Evolutionary conservation across 2,329 filamentous ascomycete genomes (phyloP), one percentile per base, ranked within the genome.

Genomic region (Cadophora sp.): DNA sequence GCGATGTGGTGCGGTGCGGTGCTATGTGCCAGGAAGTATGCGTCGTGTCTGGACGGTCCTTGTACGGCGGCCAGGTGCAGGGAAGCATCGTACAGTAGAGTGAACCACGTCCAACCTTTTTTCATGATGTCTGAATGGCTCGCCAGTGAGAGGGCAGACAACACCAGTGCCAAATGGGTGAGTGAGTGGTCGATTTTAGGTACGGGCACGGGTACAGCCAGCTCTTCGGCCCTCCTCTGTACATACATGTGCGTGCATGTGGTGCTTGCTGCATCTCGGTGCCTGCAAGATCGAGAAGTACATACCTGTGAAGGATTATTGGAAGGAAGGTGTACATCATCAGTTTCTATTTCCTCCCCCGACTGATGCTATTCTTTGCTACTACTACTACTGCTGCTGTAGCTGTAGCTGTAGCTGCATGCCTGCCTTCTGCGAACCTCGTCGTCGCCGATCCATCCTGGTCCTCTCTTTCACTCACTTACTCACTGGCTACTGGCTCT

Each of bases 181-280:
- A 31, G 16, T 31, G 26, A 48, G 51, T 55, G 27, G 27, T 55
- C 51, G 51, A 55, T 55, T 55, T 29, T 55, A 55, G 51, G 51
- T 55, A 55, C 51, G 51, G 51, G 51, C 31, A 55, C 51, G 51
- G 51, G 26, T 55, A 19, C 51, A 55, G 51, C 51, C 51, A 55
- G 26, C 50, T 55, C 51, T 55, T 55, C 51, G 51, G 27, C 51
- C 27, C 51, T 55, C 26, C 51, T 55, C 8, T 48, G 43, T 48
- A 5, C n/a, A n/a, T n/a, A n/a, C n/a, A n/a, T n/a, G n/a, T n/a
- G n/a, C n/a, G n/a, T n/a, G n/a, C n/a, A n/a, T n/a, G n/a, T n/a
- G n/a, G n/a, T n/a, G n/a, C n/a, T 19, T 48, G 43, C 43, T 48
- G 43, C 43, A 48, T 48, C 43, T 8, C n/a, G n/a, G 19, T 48